Evolutionary conservation across 441 rosid species (phyloP).

Genomic region (Sinapis alba): DNA sequence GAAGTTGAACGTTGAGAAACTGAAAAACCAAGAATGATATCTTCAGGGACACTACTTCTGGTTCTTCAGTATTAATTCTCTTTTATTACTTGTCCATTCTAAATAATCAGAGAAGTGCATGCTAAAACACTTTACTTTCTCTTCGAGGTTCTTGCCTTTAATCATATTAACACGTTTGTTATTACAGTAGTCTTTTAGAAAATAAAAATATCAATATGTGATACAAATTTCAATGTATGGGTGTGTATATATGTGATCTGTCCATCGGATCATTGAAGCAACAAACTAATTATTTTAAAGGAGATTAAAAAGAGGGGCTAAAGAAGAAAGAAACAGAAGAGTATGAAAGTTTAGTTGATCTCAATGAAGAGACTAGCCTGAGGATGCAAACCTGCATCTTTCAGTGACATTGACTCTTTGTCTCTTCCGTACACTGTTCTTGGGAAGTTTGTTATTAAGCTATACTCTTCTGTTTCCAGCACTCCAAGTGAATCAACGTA

Average conservation of each 20-base stretch:
- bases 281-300: constrained; percentile 24
- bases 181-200: neutral
- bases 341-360: constrained; percentile 48
- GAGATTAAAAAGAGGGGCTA: neutral
- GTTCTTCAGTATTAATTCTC: neutral
- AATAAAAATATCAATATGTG: constrained; percentile 10
- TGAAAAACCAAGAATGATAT: neutral
- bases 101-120: constrained; percentile 35
- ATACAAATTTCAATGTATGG: constrained; percentile 14
- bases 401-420: constrained; percentile 59
- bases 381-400: constrained; percentile 96
- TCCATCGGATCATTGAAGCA: constrained; percentile 21
- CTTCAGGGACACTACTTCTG: neutral
- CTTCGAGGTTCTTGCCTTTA: constrained; percentile 25
- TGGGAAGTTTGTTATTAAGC: constrained; percentile 88
- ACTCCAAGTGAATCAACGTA: constrained; percentile 91
- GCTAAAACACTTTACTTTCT: constrained; percentile 16
- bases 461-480: constrained; percentile 73
- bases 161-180: neutral
- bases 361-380: constrained; percentile 98
- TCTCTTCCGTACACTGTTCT: constrained; percentile 70
- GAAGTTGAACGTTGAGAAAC: constrained; percentile 35
- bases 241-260: constrained; percentile 6
- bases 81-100: constrained; percentile 5
- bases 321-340: constrained; percentile 17